Evolutionary conservation across 352 stramenopile species (phyloP), one percentile per base, ranked within the genome.

Genomic region (Aphanomyces stellatus): DNA sequence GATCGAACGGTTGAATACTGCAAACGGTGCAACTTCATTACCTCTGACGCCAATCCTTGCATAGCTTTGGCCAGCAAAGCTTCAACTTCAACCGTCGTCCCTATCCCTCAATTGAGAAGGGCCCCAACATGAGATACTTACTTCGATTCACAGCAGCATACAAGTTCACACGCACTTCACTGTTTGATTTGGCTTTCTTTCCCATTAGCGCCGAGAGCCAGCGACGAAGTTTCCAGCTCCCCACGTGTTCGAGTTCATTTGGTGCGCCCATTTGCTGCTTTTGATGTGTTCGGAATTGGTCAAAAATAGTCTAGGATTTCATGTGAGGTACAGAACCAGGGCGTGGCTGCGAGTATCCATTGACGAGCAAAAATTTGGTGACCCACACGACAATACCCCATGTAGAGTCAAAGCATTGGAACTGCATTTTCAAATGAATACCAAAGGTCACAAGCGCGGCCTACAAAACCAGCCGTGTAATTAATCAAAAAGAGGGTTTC

Each of bases 191-290:
- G 55, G 55, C 71, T 40, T 88, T 75, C 64, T 85, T 76, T 19
- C 84, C 62, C 2, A 75, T 74, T 0, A 75, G 65, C 33, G 86
- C 77, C 53, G 88, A 71, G 15, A 91, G 74, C 57, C 88, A 82
- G 31, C 81, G 79, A 28, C 85, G 82, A 10, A 93, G 51, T 46
- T 64, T 64, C 55, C 55, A 80, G 43, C 88, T 79, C 15, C 84
- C 84, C 1, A 83, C 90, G 62, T 93, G 84, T 51, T 93, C 84
- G 34, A 82, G 82, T 42, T 93, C 84, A 51, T 87, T 79, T 62
- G 90, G 90, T 15, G 84, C 82, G 15, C 84, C 84, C 0, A 93
- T 68, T 40, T 87, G 70, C 82, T 91, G 90, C 71, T 93, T 93
- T 30, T 91, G 76, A 56, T 93, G 84, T 33, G 90, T 83, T 1